Base-by-base conservation (phyloP, 257 asterid genomes). In the Ilex aquifolium region DNA sequence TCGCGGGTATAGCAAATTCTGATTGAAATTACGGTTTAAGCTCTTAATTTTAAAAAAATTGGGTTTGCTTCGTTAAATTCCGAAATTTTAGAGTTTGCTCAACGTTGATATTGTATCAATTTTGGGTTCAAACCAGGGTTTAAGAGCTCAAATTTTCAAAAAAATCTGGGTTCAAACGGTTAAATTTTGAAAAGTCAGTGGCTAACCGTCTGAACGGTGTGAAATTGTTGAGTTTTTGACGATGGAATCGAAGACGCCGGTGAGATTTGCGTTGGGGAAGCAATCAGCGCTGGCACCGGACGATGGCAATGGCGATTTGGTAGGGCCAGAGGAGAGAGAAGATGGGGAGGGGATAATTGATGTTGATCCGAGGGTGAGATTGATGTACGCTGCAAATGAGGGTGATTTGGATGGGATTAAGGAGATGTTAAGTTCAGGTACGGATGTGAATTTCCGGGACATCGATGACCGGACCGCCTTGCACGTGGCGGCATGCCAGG, bases 401-500 rank as follows among this genome's bases (percentile, higher is more conserved):
- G 94, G 91, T 60, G 99, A 92, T 62, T 67, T 85, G 74, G 96
- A 87, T 5, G 95, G 99, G 60, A 92, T 92, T 51, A 79, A 73
- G 77, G 94, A 87, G 80, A 87, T 89, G 31, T 14, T 92, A 69
- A 82, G 70, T 30, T 71, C 84, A 0, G 95, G 95, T 0, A 51
- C 78, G 4, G 86, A 92, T 74, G 93, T 89, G 27, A 89, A 92
- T 74, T 92, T 85, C 81, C 73, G 87, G 56, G 98, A 92, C 59
- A 87, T 79, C 5, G 98, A 92, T 79, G 82, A 82, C 72, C 84
- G 98, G 55, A 89, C 98, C n/a, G 95, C 98, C 0, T 80, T 92
- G 62, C 98, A 92, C 50, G 69, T 92, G 32, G 98, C 97, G 2
- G 95, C 98, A n/a, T 92, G 98, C 82, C 98, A 92, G 79, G 98